Evolutionary conservation across 305 asterid genomes (phyloP).

Genomic region (Fraxinus platypoda): DNA sequence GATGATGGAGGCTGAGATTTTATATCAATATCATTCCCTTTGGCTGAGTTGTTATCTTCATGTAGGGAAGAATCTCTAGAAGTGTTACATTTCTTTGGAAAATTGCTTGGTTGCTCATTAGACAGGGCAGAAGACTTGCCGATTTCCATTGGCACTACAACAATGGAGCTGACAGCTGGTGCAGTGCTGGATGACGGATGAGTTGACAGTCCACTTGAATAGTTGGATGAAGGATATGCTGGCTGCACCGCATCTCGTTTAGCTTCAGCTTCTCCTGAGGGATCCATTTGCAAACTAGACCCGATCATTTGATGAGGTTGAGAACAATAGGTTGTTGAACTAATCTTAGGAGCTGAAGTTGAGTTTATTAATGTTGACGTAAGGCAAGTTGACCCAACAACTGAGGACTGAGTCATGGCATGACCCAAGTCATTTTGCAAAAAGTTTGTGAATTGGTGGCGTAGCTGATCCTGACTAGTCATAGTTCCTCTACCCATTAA

Average conservation of each 20-base stretch:
- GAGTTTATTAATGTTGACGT: slow-evolving; percentile 73
- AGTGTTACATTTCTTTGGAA: slow-evolving; percentile 32
- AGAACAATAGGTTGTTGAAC: slow-evolving; percentile 66
- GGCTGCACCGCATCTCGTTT: slow-evolving; percentile 37
- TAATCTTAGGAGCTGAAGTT: slow-evolving; percentile 68
- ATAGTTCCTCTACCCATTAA: slow-evolving; percentile 33
- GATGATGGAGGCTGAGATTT: slow-evolving; percentile 46
- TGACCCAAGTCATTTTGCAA: slow-evolving; percentile 63
- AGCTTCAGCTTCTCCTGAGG: slow-evolving; percentile 37
- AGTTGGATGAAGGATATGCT: slow-evolving; percentile 40
- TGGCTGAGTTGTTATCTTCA: slow-evolving; percentile 38
- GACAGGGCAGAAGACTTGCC: slow-evolving; percentile 27
- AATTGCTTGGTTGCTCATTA: slow-evolving; percentile 40
- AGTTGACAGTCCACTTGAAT: slow-evolving; percentile 31
- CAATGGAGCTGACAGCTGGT: slow-evolving; percentile 36
- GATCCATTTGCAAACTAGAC: slow-evolving; percentile 32
- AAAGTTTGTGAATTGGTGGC: slow-evolving; percentile 58
- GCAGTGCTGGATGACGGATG: slow-evolving; percentile 36
- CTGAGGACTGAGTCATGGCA: slow-evolving; percentile 76
- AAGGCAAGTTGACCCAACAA: slow-evolving; percentile 63
- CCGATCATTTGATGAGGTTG: slow-evolving; percentile 43
- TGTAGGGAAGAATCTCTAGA: slow-evolving; percentile 28
- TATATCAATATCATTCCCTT: slow-evolving; percentile 37
- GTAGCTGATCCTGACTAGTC: slow-evolving; percentile 54
- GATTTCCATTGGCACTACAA: slow-evolving; percentile 36